phyloP scores from a whole-genome alignment of 345 rosid species.

The Camelina sativa region DNA sequence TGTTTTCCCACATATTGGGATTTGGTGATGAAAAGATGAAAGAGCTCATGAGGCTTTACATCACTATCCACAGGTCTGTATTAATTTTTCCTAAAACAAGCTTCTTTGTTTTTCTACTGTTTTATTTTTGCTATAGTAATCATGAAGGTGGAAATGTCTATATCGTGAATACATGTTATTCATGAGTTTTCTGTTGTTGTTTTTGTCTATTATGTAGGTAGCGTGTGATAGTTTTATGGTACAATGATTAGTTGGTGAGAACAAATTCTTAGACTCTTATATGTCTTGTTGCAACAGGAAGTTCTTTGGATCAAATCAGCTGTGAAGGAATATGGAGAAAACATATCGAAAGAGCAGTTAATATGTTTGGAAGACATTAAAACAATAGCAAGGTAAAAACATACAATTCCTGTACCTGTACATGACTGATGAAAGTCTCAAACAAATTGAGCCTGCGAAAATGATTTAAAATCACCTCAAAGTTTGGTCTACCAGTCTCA shows the following conservation, averaged over 20 bases:
- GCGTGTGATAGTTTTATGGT: constrained; percentile 23
- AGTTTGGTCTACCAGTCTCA: too few relatives aligned
- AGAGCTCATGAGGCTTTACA: constrained; percentile 97
- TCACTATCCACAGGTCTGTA: constrained; percentile 87
- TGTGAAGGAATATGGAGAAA: constrained; percentile 91
- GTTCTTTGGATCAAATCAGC: constrained; percentile 97
- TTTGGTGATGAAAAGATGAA: constrained; percentile 82
- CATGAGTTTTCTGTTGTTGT: neutral
- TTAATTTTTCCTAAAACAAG: constrained; percentile 8
- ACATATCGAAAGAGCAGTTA: constrained; percentile 72
- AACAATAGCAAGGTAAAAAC: constrained; percentile 86
- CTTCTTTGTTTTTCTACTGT: constrained; percentile 4
- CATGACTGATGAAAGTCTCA: too few relatives aligned
- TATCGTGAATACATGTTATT: constrained; percentile 8
- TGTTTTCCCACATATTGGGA: constrained; percentile 59
- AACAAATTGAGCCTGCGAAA: too few relatives aligned
- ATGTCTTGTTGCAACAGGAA: constrained; percentile 61
- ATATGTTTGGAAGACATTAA: constrained; percentile 88
- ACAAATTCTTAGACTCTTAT: constrained; percentile 3
- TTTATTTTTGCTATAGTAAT: constrained; percentile 61
- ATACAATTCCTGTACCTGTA: neutral
- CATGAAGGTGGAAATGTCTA: constrained; percentile 96
- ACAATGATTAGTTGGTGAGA: constrained; percentile 16
- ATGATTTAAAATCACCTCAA: too few relatives aligned
- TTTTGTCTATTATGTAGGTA: constrained; percentile 20